A percentile compares a stretch with the other conserved stretches of the same genome.
phyloP scores from a whole-genome alignment of 441 rosid genomes.

The Populus hybrid region DNA sequence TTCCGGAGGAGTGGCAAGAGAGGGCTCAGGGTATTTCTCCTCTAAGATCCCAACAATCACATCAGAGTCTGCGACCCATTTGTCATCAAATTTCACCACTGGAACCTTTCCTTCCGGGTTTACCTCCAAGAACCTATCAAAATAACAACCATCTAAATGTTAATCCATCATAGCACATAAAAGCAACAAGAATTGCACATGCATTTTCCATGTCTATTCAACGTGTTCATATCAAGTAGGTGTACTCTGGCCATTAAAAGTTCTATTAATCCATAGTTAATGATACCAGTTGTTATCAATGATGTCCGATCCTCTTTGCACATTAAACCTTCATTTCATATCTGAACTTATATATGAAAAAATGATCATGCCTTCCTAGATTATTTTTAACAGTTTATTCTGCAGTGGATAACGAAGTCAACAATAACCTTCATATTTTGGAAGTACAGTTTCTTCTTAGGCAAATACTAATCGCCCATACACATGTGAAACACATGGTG shows the following conservation, averaged over 20 bases:
- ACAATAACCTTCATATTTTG: background rate
- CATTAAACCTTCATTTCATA: background rate
- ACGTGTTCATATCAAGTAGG: background rate
- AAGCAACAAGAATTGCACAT: background rate
- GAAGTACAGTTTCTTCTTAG: background rate
- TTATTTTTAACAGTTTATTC: background rate
- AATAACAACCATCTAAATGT: background rate
- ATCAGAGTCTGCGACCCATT: constrained; percentile 91
- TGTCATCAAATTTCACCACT: constrained; percentile 66
- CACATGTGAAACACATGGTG: background rate
- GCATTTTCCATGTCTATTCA: background rate
- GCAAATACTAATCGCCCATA: background rate
- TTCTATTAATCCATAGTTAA: background rate
- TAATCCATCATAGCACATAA: background rate
- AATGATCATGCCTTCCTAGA: background rate
- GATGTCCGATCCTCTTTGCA: background rate
- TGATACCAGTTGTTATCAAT: background rate
- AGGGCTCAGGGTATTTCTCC: constrained; percentile 78
- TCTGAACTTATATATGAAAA: background rate
- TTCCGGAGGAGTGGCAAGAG: constrained; percentile 63
- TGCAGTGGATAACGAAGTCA: background rate
- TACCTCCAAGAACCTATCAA: constrained; percentile 64
- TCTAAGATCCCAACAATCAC: constrained; percentile 70
- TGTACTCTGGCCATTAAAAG: background rate
- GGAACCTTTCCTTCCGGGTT: constrained; percentile 91